Conservation (phyloP, 345 rosid species). For the Aegle marmelos region DNA sequence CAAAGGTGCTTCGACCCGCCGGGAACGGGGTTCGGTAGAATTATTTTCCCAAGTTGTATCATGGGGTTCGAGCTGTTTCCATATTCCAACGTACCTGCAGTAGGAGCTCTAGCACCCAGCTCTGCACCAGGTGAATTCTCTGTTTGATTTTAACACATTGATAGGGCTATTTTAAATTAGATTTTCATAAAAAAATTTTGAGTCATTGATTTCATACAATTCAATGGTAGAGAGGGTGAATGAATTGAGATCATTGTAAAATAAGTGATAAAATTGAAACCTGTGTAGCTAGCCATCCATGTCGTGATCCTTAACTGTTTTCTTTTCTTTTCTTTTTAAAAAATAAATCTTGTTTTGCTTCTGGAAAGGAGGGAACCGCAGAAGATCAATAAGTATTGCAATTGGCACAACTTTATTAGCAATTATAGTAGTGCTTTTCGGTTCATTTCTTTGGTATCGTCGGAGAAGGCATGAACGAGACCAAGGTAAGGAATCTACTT, state of each 20-base stretch:
- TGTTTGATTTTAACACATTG: too few species aligned
- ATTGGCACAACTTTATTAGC: conserved; percentile 4
- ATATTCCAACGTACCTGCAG: not conserved
- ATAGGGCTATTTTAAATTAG: too few species aligned
- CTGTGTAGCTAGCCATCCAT: not conserved
- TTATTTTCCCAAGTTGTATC: conserved; percentile 15
- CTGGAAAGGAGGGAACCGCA: not conserved
- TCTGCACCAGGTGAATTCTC: not conserved
- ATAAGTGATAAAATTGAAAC: not conserved
- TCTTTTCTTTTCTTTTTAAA: too few species aligned
- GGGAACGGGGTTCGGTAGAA: not conserved
- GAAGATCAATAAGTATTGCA: not conserved
- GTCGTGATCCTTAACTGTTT: not conserved
- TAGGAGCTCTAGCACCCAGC: not conserved
- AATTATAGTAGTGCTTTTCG: not conserved
- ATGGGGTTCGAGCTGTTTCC: conserved; percentile 13
- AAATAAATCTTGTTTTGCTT: not conserved
- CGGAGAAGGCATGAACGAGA: not conserved
- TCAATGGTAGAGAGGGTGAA: too few species aligned
- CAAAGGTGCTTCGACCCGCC: not conserved
- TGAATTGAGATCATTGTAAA: too few species aligned
- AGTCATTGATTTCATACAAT: too few species aligned
- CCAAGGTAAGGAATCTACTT: not conserved
- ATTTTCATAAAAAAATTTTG: too few species aligned
- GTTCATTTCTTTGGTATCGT: not conserved